These are phyloP conservation scores for Tolypocladium endophyticum DNA, from an alignment of 2,329 filamentous ascomycete species.

Conservation along the genomic window DNA sequence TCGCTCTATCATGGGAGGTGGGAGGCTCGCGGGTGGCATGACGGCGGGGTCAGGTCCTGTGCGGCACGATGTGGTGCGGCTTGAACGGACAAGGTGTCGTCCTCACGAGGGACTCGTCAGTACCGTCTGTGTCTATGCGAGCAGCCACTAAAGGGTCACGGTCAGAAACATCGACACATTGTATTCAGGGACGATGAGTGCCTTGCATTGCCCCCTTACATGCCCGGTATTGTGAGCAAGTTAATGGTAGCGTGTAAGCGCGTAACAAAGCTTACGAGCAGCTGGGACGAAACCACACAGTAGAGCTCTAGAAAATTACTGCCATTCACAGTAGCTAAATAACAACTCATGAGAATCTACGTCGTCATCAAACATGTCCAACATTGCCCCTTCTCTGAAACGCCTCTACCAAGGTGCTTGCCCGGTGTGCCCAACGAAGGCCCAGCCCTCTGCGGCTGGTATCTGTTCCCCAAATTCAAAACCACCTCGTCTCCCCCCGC, in stretches of 20 bases:
- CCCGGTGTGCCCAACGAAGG: slow-evolving; percentile 1
- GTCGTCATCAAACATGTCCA: slow-evolving; percentile 8
- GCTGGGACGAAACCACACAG: not conserved
- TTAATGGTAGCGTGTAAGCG: not conserved
- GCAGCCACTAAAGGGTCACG: not conserved
- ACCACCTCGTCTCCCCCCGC: not conserved
- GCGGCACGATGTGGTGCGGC: not conserved
- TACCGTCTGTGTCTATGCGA: not conserved
- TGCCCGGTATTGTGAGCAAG: not conserved
- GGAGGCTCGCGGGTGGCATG: not conserved
- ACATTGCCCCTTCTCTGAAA: slow-evolving; percentile 1
- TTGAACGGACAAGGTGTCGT: not conserved
- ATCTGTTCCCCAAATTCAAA: slow-evolving; percentile 3
- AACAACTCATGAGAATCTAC: slow-evolving; percentile 16
- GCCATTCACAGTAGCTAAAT: slow-evolving; percentile 2
- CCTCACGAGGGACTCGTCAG: not conserved
- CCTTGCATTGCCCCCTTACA: not conserved
- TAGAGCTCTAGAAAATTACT: not conserved
- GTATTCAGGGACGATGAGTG: not conserved
- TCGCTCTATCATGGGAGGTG: not conserved
- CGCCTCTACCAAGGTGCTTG: slow-evolving; percentile 1
- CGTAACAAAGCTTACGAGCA: not conserved
- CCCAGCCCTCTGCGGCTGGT: slow-evolving; percentile 2
- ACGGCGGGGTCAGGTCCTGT: not conserved
- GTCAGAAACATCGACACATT: not conserved